phyloP scores from a whole-genome alignment of 208 protist genomes.

The Crithidia thermophila region DNA sequence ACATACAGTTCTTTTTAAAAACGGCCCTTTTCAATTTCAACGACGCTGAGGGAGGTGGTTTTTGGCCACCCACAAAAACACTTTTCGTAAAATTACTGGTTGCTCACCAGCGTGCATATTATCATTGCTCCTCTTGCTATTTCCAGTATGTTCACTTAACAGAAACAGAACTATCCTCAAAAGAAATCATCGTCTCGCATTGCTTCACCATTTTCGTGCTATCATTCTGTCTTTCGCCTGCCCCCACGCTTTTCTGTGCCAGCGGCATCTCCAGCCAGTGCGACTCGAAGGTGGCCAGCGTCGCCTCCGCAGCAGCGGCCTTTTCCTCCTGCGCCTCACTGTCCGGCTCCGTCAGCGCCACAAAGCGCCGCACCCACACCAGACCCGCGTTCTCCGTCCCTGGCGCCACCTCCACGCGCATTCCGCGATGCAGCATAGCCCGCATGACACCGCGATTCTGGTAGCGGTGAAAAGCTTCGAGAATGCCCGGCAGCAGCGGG shows the following conservation, averaged over 20 bases:
- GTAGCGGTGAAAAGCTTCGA: slow-evolving; percentile 62
- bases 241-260: not conserved
- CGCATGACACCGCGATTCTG: slow-evolving; percentile 64
- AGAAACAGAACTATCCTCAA: no score
- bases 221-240: no score
- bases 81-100: no score
- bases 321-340: not conserved
- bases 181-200: no score
- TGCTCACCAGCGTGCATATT: no score
- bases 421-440: slow-evolving; percentile 58
- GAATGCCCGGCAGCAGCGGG: slow-evolving; percentile 48
- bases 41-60: no score
- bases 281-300: slow-evolving; percentile 50
- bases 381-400: slow-evolving; percentile 19
- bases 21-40: no score
- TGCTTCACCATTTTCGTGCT: no score
- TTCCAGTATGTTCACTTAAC: no score
- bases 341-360: slow-evolving; percentile 2
- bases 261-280: slow-evolving; percentile 63
- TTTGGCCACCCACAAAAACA: no score
- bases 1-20: no score
- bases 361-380: slow-evolving; percentile 13
- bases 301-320: slow-evolving; percentile 5
- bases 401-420: slow-evolving; percentile 33
- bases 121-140: no score